phyloP scores from a whole-genome alignment of 495 filamentous ascomycete genomes.

The Penicillium chermesinum region DNA sequence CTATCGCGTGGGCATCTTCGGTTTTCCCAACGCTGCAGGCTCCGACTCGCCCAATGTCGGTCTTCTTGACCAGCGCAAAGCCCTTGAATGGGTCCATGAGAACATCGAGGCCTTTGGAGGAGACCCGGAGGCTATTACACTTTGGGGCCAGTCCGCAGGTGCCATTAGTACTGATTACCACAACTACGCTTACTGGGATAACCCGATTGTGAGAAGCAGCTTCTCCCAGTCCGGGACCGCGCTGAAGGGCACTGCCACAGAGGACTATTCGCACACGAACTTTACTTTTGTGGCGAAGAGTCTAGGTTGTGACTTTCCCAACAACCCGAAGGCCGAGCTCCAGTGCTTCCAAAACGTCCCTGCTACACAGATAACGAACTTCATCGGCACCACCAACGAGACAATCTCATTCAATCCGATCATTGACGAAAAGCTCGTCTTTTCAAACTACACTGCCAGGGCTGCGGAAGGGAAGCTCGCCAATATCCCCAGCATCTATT shows the following conservation, averaged over 20 bases:
- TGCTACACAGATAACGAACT: constrained; percentile 6
- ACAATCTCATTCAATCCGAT: constrained; percentile 10
- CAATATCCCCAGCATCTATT: constrained; percentile 11
- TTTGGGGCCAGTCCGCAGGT: constrained; percentile 13
- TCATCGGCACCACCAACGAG: constrained; percentile 5
- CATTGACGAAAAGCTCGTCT: constrained; percentile 11
- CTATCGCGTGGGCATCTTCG: constrained; percentile 12
- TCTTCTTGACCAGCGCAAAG: constrained; percentile 17
- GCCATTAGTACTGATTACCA: constrained; percentile 6
- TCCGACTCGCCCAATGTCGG: constrained; percentile 7
- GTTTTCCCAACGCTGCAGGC: constrained; percentile 10
- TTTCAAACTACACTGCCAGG: constrained; percentile 13
- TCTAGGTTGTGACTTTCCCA: constrained; percentile 9
- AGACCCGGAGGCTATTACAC: constrained; percentile 5
- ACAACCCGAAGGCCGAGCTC: constrained; percentile 6
- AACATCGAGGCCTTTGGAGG: constrained; percentile 20
- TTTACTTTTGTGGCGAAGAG: constrained; percentile 15
- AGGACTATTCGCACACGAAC: constrained; percentile 10
- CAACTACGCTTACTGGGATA: constrained; percentile 5
- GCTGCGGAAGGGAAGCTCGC: constrained; percentile 10
- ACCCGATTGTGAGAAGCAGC: constrained; percentile 10
- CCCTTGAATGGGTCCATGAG: constrained; percentile 27
- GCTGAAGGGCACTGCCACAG: neutral
- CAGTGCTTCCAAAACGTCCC: constrained; percentile 9
- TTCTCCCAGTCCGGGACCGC: constrained; percentile 15